Evolutionary conservation across 768 basidiomycete genomes (phyloP).

Genomic region (Amylocystis lapponica): DNA sequence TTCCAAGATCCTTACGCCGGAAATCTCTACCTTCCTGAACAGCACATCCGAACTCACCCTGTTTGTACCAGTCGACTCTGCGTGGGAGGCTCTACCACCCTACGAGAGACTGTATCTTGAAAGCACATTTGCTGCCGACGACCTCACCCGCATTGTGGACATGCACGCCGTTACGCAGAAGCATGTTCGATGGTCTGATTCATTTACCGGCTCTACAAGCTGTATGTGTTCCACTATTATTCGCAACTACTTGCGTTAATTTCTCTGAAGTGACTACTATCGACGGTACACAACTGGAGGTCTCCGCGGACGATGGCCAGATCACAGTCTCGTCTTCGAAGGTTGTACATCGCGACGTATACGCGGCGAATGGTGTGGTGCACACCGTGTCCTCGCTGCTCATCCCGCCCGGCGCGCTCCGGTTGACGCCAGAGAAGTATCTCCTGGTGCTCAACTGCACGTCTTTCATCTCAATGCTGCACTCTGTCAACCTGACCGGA

Average conservation of each 20-base stretch:
- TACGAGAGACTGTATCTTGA: constrained; percentile 86
- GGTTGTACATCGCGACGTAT: constrained; percentile 75
- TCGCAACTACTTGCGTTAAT: constrained; percentile 6
- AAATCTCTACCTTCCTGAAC: constrained; percentile 52
- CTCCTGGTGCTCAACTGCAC: constrained; percentile 90
- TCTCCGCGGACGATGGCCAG: constrained; percentile 38
- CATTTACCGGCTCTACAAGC: constrained; percentile 45
- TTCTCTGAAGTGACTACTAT: constrained; percentile 59
- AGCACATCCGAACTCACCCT: constrained; percentile 71
- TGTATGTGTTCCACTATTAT: constrained; percentile 36
- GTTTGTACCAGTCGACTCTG: constrained; percentile 82
- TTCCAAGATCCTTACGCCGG: constrained; percentile 59
- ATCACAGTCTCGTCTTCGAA: constrained; percentile 52
- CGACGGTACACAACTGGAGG: constrained; percentile 59
- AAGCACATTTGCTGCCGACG: constrained; percentile 79
- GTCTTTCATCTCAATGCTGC: constrained; percentile 82
- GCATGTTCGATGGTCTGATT: constrained; percentile 61
- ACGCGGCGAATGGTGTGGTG: constrained; percentile 91
- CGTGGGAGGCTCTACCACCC: constrained; percentile 72
- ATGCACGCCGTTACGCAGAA: constrained; percentile 65
- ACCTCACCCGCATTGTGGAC: constrained; percentile 70
- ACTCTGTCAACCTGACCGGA: constrained; percentile 67
- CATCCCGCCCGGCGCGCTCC: constrained; percentile 66
- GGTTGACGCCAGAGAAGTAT: constrained; percentile 91
- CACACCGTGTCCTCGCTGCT: constrained; percentile 86